Evolutionary conservation across 179 eudicot species (phyloP).

Genomic region (Carnegiea gigantea): DNA sequence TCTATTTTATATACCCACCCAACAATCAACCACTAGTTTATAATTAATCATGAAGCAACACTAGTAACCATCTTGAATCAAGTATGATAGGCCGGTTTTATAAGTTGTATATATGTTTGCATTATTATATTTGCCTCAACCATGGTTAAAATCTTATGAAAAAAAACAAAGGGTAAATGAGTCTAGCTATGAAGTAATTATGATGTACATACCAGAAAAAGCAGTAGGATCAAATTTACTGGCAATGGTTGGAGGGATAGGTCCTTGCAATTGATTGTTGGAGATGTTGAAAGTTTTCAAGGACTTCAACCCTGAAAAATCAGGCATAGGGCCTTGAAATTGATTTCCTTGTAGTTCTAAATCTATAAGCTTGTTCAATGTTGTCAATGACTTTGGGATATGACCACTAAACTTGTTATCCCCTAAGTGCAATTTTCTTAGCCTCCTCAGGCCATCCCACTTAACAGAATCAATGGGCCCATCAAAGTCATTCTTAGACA

Average conservation of each 20-base stretch:
- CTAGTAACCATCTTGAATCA: too few species aligned
- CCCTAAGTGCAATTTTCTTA: constrained; percentile 47
- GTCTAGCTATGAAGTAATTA: too few species aligned
- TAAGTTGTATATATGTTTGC: too few species aligned
- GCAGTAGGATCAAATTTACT: constrained; percentile 32
- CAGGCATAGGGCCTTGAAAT: constrained; percentile 51
- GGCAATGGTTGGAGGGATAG: constrained; percentile 43
- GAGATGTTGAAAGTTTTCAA: constrained; percentile 46
- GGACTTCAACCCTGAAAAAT: constrained; percentile 23
- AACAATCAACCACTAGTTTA: too few species aligned
- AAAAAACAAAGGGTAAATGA: too few species aligned
- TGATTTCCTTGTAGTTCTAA: constrained; percentile 41
- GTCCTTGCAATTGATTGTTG: constrained; percentile 60
- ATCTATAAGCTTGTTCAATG: constrained; percentile 39
- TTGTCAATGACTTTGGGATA: constrained; percentile 49
- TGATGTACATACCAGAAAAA: constrained; percentile 40
- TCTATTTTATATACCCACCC: too few species aligned
- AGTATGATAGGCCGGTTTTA: too few species aligned
- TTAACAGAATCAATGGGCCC: constrained; percentile 43
- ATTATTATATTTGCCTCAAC: too few species aligned
- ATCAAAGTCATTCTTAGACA: constrained; percentile 49
- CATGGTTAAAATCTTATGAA: too few species aligned
- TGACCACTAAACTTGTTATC: constrained; percentile 52
- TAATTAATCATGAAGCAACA: too few species aligned
- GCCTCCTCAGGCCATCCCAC: constrained; percentile 47